Evolutionary conservation across 768 basidiomycete genomes (phyloP).

Genomic region (Tulasnella sp.): DNA sequence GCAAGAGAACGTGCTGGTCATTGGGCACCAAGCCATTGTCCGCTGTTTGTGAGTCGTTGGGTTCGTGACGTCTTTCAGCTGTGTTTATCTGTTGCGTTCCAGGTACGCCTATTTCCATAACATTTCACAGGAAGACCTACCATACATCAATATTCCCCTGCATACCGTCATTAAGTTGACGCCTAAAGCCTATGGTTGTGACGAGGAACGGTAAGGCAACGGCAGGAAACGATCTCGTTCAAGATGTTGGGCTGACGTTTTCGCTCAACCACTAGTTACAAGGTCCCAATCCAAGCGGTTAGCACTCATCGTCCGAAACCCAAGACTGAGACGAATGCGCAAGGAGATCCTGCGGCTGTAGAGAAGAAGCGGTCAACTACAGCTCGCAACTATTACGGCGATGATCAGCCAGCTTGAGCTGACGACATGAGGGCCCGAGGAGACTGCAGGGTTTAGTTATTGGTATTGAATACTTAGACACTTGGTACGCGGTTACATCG

Average conservation of each 20-base stretch:
- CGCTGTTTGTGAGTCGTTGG: conserved; percentile 53
- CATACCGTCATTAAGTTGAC: conserved; percentile 99
- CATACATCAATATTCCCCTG: conserved; percentile 95
- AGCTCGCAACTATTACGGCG: conserved; percentile 33
- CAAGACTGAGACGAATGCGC: conserved; percentile 12
- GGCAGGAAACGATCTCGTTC: not conserved
- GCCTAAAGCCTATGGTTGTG: conserved; percentile 97
- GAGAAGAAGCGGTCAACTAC: not conserved
- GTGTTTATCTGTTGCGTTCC: conserved; percentile 3
- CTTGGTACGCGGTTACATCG: conserved; percentile 1
- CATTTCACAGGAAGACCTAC: conserved; percentile 87
- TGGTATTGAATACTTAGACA: conserved; percentile 14
- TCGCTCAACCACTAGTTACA: conserved; percentile 16
- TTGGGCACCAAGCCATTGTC: conserved; percentile 92
- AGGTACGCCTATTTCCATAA: conserved; percentile 98
- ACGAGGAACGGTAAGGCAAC: conserved; percentile 78
- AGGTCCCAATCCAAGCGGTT: conserved; percentile 36
- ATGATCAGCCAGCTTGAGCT: conserved; percentile 4
- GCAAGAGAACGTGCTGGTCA: conserved; percentile 95
- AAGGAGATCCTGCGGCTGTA: conserved; percentile 10
- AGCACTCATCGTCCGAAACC: conserved; percentile 37
- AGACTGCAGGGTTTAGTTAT: not conserved
- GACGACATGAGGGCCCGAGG: not conserved
- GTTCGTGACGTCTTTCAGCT: conserved; percentile 10
- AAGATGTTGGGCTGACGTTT: not conserved